These are phyloP conservation scores for Williopsis jadinii DNA, from an alignment of 1,139 yeast species.

Conservation along the genomic window DNA sequence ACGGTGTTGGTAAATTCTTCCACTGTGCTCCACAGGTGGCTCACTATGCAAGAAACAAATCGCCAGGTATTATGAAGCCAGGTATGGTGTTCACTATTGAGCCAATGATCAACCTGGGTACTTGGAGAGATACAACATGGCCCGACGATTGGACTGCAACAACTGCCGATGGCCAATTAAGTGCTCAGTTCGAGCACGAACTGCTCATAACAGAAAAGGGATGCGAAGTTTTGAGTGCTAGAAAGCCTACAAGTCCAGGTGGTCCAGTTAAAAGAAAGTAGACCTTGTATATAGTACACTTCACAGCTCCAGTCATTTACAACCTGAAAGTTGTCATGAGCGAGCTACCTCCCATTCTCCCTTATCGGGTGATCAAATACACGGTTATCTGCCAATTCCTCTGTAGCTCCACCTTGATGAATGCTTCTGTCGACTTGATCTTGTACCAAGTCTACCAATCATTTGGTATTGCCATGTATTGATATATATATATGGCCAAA, in stretches of 20 bases:
- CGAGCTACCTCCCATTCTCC: too few relatives aligned
- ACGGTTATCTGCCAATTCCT: too few relatives aligned
- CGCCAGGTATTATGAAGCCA: conserved; percentile 88
- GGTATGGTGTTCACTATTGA: conserved; percentile 98
- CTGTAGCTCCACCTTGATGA: too few relatives aligned
- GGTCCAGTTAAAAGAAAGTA: conserved; percentile 61
- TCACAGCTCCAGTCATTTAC: too few relatives aligned
- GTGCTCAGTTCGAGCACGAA: conserved; percentile 97
- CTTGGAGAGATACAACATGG: conserved; percentile 79
- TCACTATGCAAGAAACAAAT: conserved; percentile 90
- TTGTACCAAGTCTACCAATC: too few relatives aligned
- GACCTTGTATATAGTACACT: neutral
- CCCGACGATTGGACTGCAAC: conserved; percentile 98
- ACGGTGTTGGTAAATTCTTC: conserved; percentile 82
- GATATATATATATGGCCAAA: too few relatives aligned
- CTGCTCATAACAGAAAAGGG: conserved; percentile 90
- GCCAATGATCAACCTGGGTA: conserved; percentile 94
- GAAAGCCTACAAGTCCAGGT: conserved; percentile 77
- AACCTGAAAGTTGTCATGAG: too few relatives aligned
- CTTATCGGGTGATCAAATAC: too few relatives aligned
- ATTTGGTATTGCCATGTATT: too few relatives aligned
- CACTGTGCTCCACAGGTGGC: conserved; percentile 94
- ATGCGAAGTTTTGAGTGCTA: conserved; percentile 82
- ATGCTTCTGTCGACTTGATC: too few relatives aligned
- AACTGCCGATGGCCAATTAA: conserved; percentile 78